Percentiles rank a stretch among this genome's conserved stretches.
phyloP scores from a whole-genome alignment of 148 eudicot species.

The Rhododendron mucronatum region DNA sequence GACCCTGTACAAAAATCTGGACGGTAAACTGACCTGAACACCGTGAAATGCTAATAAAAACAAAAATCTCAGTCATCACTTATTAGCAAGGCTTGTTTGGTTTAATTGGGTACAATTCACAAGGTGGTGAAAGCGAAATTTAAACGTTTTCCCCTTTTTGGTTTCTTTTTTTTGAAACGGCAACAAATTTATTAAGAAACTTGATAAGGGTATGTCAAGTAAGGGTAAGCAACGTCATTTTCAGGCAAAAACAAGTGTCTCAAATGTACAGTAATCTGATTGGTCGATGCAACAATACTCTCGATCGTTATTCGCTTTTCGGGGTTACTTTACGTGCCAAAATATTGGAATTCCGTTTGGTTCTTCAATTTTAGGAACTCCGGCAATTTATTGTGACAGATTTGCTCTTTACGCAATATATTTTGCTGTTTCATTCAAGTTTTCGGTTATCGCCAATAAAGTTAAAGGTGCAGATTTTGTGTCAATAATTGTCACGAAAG shows the following conservation, averaged over 20 bases:
- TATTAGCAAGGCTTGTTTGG: neutral
- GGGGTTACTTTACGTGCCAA: neutral
- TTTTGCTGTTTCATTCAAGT: constrained; percentile 5
- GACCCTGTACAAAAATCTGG: neutral
- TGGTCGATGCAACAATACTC: neutral
- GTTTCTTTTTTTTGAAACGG: too few species aligned
- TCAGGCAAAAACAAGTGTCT: neutral
- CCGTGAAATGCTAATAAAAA: neutral
- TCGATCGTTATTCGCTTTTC: neutral
- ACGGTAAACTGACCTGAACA: neutral
- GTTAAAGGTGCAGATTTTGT: constrained; percentile 5
- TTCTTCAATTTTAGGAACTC: neutral
- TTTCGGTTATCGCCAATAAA: neutral
- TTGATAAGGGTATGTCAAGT: too few species aligned
- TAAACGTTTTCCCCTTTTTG: neutral
- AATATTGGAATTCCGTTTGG: neutral
- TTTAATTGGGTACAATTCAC: neutral
- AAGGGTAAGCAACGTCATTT: neutral
- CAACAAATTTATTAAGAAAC: too few species aligned
- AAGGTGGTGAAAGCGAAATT: neutral
- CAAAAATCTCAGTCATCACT: neutral
- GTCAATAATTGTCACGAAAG: constrained; percentile 21
- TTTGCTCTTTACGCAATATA: neutral
- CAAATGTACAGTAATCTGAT: neutral
- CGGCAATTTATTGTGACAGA: neutral